Evolutionary conservation across 768 basidiomycete genomes (phyloP).

Genomic region (Asterophora parasitica): DNA sequence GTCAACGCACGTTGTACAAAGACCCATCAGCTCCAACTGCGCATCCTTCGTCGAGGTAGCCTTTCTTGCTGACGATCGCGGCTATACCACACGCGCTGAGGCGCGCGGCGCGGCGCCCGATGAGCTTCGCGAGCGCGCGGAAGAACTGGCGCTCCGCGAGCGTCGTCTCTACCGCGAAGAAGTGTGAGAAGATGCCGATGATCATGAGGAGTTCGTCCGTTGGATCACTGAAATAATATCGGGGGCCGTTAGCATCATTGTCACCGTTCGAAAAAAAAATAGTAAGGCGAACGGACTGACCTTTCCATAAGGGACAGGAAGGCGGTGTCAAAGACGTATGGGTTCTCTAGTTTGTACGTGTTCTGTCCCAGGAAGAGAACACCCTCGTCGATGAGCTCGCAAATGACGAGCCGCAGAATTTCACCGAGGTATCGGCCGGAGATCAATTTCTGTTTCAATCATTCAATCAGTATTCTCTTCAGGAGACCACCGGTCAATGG

Average conservation of each 20-base stretch:
- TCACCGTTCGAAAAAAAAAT: background rate
- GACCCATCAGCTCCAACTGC: conserved; percentile 89
- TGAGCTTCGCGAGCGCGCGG: conserved; percentile 85
- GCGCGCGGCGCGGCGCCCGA: conserved; percentile 85
- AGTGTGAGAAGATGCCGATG: conserved; percentile 95
- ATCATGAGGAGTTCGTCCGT: conserved; percentile 97
- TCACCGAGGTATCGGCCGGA: conserved; percentile 96
- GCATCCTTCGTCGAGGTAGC: conserved; percentile 87
- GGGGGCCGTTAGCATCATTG: background rate
- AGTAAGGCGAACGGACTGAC: conserved; percentile 30
- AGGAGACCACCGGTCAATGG: background rate
- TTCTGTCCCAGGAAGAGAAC: conserved; percentile 97
- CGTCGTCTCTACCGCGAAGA: conserved; percentile 95
- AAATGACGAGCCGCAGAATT: conserved; percentile 90
- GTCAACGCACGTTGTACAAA: conserved; percentile 77
- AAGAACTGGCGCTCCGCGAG: conserved; percentile 97
- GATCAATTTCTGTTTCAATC: conserved; percentile 72
- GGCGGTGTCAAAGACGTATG: conserved; percentile 92
- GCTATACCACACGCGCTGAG: conserved; percentile 95
- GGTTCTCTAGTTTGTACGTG: conserved; percentile 95
- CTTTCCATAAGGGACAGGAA: conserved; percentile 97
- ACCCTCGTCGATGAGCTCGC: conserved; percentile 94
- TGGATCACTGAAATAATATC: conserved; percentile 60
- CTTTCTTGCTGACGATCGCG: conserved; percentile 93
- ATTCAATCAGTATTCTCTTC: background rate